These are phyloP conservation scores for Teratosphaeria viscida DNA, from an alignment of 2,329 filamentous ascomycete species.

Conservation along the genomic window DNA sequence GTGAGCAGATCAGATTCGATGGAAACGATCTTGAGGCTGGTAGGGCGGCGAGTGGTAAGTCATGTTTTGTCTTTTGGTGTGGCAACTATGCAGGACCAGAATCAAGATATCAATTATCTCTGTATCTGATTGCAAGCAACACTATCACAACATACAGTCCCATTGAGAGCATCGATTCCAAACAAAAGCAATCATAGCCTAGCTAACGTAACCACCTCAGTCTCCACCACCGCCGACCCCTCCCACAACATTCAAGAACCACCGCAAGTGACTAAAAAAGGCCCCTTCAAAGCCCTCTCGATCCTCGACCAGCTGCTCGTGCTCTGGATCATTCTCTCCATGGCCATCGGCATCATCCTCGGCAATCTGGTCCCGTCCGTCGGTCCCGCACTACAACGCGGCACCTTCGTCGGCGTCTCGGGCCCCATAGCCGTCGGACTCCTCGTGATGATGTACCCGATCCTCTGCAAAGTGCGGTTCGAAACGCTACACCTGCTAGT, in stretches of 20 bases:
- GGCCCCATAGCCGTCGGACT: slow-evolving; percentile 66
- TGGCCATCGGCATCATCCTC: slow-evolving; percentile 63
- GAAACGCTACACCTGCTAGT: slow-evolving; percentile 63
- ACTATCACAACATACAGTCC: not conserved
- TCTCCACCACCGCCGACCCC: not conserved
- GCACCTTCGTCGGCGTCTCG: slow-evolving; percentile 61
- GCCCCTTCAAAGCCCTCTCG: slow-evolving; percentile 30
- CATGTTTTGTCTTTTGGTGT: not conserved
- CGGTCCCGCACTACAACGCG: slow-evolving; percentile 54
- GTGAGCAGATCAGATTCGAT: not conserved
- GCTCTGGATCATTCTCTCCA: slow-evolving; percentile 64
- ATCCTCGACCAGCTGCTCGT: slow-evolving; percentile 38
- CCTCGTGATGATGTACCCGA: slow-evolving; percentile 90
- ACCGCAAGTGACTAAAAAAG: not conserved
- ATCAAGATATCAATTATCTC: not conserved
- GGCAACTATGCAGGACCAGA: not conserved
- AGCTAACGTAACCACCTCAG: not conserved
- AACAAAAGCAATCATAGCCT: not conserved
- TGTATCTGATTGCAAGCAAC: not conserved
- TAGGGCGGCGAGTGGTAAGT: not conserved
- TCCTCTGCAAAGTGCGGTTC: slow-evolving; percentile 75
- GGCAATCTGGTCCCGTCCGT: slow-evolving; percentile 62
- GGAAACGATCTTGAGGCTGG: not conserved
- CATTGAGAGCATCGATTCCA: not conserved
- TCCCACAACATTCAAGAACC: not conserved